Base-by-base conservation (phyloP, 352 stramenopile genomes). In the Globisporangium yorkense region DNA sequence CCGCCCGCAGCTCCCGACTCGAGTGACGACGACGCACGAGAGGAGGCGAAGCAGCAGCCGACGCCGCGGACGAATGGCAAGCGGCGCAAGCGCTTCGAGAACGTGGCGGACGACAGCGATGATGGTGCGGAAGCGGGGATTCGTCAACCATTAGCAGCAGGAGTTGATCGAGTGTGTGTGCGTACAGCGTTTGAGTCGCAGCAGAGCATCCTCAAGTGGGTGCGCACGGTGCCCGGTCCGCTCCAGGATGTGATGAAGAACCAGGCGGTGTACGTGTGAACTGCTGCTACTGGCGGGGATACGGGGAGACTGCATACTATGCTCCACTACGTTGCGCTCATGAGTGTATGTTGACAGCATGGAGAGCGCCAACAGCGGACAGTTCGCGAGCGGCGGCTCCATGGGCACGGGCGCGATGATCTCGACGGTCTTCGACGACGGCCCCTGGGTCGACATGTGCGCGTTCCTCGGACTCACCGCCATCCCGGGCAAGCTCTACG, bases 381-480 rank as follows among this genome's bases (percentile, higher is more conserved):
- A 72, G 27, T 64, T 76, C 12, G 62, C 65, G 31, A 87, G 75
- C 61, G 70, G 61, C 12, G 74, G 74, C 1, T 80, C 69, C 35
- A 70, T 75, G 43, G 53, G 71, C 58, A 73, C 71, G 0, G 57
- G 66, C 3, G 70, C 77, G 21, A 46, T 61, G 10, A 86, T 89
- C 45, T 71, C 73, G 50, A 92, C 77, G 2, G 75, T 87, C 24
- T 94, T 94, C 64, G 84, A 94, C 54, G 63, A 88, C 43, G 84
- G 84, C 1, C 67, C 84, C 40, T 94, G 84, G 84, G 82, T 92
- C 55, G 76, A 89, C 12, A 91, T 94, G 75, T 94, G 84, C 52
- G 60, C 72, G 33, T 84, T 68, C 46, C 46, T 89, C 7, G 72
- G 73, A 13, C 75, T 91, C 48, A 40, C 49, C 12, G 75, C 74